phyloP scores from a whole-genome alignment of 2,329 filamentous ascomycete species.

The Periconia macrospinosa region DNA sequence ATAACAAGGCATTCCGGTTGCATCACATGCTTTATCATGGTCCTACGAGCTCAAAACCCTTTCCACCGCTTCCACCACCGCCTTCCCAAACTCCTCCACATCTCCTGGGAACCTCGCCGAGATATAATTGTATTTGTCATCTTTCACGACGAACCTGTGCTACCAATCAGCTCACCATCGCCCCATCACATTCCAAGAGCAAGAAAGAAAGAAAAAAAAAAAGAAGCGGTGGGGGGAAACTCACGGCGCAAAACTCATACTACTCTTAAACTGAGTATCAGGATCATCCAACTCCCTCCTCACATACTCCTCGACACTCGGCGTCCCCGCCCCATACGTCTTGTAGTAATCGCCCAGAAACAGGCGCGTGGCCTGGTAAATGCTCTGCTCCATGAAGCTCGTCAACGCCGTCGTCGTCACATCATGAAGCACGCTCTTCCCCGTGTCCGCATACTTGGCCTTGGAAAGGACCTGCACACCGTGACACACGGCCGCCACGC shows the following conservation, averaged over 20 bases:
- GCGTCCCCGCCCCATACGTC: background rate
- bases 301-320: background rate
- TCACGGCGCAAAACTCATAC: background rate
- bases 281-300: background rate
- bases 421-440: background rate
- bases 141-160: background rate
- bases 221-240: background rate
- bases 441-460: background rate
- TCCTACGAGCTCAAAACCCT: background rate
- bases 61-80: background rate
- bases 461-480: background rate
- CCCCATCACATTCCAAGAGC: background rate
- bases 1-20: too few species aligned
- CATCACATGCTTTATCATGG: background rate
- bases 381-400: background rate
- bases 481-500: background rate
- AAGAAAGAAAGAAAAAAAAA: background rate
- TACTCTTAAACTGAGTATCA: background rate
- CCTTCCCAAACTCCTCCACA: background rate
- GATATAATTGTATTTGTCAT: background rate
- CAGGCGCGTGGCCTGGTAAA: background rate
- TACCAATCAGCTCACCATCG: background rate
- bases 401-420: background rate
- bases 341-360: slow-evolving; percentile 2
- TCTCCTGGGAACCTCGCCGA: background rate